Percentiles rank a stretch among this genome's conserved stretches.
Evolutionary conservation across 2,329 filamentous ascomycete genomes (phyloP).

Genomic region (Arachnomyces sp.): DNA sequence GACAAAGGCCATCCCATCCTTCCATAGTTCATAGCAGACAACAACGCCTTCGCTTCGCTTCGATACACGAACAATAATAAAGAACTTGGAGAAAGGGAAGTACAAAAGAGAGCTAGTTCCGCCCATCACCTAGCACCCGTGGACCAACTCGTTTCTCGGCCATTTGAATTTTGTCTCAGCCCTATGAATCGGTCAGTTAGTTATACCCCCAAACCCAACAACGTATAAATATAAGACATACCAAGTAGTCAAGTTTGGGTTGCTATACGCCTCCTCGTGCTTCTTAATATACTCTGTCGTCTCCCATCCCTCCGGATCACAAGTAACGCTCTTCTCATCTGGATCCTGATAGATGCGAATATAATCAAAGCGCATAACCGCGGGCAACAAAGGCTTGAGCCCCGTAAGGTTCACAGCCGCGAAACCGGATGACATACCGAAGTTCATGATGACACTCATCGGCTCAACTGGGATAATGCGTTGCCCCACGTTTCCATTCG

Average conservation of each 20-base stretch:
- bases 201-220: neutral
- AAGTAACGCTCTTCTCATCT: constrained; percentile 52
- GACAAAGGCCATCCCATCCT: no score
- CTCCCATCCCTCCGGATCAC: constrained; percentile 59
- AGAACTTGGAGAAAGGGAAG: neutral
- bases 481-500: constrained; percentile 64
- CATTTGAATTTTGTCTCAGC: constrained; percentile 46
- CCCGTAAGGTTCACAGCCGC: constrained; percentile 53
- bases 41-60: no score
- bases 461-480: constrained; percentile 60
- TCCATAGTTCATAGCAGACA: no score
- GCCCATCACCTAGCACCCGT: constrained; percentile 43
- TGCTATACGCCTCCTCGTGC: constrained; percentile 55
- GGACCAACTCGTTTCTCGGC: constrained; percentile 56
- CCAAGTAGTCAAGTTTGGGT: constrained; percentile 59
- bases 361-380: constrained; percentile 61
- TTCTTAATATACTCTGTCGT: constrained; percentile 60
- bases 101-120: constrained; percentile 4
- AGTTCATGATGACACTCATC: constrained; percentile 60
- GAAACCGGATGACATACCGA: constrained; percentile 63
- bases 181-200: constrained; percentile 25
- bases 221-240: constrained; percentile 25
- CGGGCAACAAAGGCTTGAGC: constrained; percentile 51
- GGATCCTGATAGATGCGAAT: constrained; percentile 63
- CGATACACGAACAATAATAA: neutral